These are phyloP conservation scores for Oemleria cerasiformis DNA, from an alignment of 306 rosid genomes.

Conservation along the genomic window DNA sequence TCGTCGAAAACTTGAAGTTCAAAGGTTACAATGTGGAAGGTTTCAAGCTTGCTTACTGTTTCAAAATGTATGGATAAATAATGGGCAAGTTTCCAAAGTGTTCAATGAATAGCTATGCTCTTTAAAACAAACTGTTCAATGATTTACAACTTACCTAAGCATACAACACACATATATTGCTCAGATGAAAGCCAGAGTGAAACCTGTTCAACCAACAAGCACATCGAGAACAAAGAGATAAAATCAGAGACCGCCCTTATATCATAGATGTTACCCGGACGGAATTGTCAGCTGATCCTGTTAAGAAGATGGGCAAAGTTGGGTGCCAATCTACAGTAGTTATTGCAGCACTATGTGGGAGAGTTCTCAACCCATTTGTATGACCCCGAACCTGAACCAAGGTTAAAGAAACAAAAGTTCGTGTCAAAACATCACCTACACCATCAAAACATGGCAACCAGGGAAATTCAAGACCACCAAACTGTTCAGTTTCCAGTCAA, in stretches of 20 bases:
- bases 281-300: slow-evolving; percentile 94
- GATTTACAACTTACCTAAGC: slow-evolving; percentile 4
- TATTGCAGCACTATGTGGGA: slow-evolving; percentile 73
- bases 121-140: background rate
- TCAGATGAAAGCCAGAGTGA: background rate
- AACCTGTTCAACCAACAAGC: slow-evolving; percentile 8
- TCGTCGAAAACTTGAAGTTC: too few relatives aligned
- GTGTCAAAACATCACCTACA: slow-evolving; percentile 1
- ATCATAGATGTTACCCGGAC: slow-evolving; percentile 74
- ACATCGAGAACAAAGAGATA: slow-evolving; percentile 17
- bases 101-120: slow-evolving; percentile 2
- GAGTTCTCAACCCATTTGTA: slow-evolving; percentile 68
- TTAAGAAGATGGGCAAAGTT: slow-evolving; percentile 75
- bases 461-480: slow-evolving; percentile 17
- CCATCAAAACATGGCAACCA: background rate
- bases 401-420: slow-evolving; percentile 4
- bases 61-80: too few relatives aligned
- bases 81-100: too few relatives aligned
- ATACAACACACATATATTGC: slow-evolving; percentile 5
- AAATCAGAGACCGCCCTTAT: slow-evolving; percentile 21
- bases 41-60: too few relatives aligned
- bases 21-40: too few relatives aligned
- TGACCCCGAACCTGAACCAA: slow-evolving; percentile 64
- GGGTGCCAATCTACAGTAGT: slow-evolving; percentile 99
- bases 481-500: background rate